These are phyloP conservation scores for Tuber brumale DNA, from an alignment of 495 filamentous ascomycete species.

Conservation along the genomic window DNA sequence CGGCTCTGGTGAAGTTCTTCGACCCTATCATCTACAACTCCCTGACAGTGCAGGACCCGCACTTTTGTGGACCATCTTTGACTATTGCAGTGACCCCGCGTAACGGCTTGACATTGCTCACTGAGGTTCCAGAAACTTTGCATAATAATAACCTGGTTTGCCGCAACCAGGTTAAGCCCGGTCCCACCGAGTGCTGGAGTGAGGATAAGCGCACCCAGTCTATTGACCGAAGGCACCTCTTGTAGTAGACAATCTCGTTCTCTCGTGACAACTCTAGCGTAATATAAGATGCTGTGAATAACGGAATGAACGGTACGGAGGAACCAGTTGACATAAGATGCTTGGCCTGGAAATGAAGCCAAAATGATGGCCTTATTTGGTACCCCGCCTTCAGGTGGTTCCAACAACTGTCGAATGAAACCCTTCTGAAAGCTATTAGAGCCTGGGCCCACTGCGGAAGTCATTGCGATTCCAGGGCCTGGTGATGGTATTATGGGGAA, in stretches of 20 bases:
- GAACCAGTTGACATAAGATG: conserved; percentile 8
- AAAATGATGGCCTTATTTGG: conserved; percentile 5
- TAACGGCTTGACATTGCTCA: no score
- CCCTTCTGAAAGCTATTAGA: background rate
- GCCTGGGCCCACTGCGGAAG: background rate
- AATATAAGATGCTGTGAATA: background rate
- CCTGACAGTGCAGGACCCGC: background rate
- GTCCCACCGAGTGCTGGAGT: background rate
- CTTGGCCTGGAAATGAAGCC: conserved; percentile 4
- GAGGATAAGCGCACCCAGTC: background rate
- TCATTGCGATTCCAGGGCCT: background rate
- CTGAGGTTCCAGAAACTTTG: background rate
- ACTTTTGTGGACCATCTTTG: background rate
- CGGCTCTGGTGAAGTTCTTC: background rate
- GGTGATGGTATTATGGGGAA: no score
- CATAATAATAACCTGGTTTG: background rate
- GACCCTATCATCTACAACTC: background rate
- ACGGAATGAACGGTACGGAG: background rate
- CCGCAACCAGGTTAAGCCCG: background rate
- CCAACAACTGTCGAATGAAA: background rate
- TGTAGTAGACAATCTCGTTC: background rate
- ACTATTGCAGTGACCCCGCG: background rate
- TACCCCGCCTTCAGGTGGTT: background rate
- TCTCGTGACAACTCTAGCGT: background rate
- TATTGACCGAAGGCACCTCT: background rate